phyloP scores from a whole-genome alignment of 2,329 filamentous ascomycete genomes.

The Phaeosphaeria sp. region DNA sequence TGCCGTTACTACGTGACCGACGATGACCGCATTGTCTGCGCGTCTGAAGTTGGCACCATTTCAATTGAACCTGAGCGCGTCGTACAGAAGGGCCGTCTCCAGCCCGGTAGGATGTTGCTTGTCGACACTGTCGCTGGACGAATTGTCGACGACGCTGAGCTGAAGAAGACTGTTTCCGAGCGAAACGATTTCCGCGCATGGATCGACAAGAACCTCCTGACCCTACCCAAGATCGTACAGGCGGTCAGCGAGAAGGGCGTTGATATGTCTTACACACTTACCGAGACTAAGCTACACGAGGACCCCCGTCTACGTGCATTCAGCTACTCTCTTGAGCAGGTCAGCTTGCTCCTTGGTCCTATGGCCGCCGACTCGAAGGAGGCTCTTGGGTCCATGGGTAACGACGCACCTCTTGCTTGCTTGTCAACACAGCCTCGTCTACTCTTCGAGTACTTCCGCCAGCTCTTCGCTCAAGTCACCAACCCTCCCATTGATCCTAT shows the following conservation, averaged over 20 bases:
- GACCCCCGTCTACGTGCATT: conserved; percentile 86
- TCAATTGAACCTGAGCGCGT: conserved; percentile 87
- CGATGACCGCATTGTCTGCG: conserved; percentile 96
- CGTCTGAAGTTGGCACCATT: conserved; percentile 94
- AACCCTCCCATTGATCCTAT: conserved; percentile 98
- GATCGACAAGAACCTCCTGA: conserved; percentile 85
- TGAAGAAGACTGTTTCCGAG: conserved; percentile 87
- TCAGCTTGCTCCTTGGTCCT: conserved; percentile 86
- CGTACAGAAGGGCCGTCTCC: conserved; percentile 89
- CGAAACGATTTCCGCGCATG: conserved; percentile 87
- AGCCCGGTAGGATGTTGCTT: conserved; percentile 94
- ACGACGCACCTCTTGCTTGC: conserved; percentile 91
- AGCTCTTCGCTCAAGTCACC: conserved; percentile 96
- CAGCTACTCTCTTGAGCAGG: conserved; percentile 94
- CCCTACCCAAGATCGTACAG: conserved; percentile 75
- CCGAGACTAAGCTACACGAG: conserved; percentile 76
- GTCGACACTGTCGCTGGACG: conserved; percentile 90
- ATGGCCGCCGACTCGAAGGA: conserved; percentile 99
- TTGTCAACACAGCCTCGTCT: conserved; percentile 87
- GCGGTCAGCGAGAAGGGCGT: conserved; percentile 63
- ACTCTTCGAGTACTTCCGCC: conserved; percentile 95
- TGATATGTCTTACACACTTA: conserved; percentile 71
- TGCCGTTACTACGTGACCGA: conserved; percentile 98
- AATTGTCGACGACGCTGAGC: conserved; percentile 91
- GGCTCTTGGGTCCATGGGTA: conserved; percentile 96